Base-by-base conservation (phyloP, 1,284 basidiomycete genomes). In the Ceratobasidium sp. region DNA sequence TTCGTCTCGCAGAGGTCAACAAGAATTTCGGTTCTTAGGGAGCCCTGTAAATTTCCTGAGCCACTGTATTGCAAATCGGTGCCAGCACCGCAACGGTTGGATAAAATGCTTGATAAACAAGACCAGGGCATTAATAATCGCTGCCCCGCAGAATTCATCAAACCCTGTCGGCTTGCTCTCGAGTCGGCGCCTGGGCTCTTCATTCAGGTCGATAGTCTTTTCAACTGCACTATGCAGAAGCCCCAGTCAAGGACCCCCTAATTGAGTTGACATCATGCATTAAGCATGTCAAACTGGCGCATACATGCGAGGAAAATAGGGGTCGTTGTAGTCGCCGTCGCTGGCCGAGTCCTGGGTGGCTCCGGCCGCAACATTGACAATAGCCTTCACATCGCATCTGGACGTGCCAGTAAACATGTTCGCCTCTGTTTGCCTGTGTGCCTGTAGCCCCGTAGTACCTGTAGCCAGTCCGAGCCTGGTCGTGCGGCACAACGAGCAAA, bases 31-130 rank as follows among this genome's bases (percentile, higher is more conserved):
- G n/a, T 48, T 48, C 46, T 22, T 5, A n/a, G 19, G 46, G 8
- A 48, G 46, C 6, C 39, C 46, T 48, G n/a, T 5, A 16, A 48
- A 48, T 9, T 48, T 48, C n/a, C n/a, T n/a, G n/a, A n/a, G 46
- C 6, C 46, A n/a, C 9, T 48, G 16, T 48, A 48, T 48, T 48
- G 46, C 46, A 48, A 48, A 48, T 22, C 16, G 19, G 46, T 48
- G n/a, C 46, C 46, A 48, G 5, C 5, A 22, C 16, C 39, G 39
- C 39, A 41, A 14, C 53, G 8, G 29, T 29, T 54, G 58, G 39
- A 69, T 69, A 9, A 53, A 69, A 53, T 69, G 58, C 48, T 69
- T 58, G 29, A 69, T 58, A 37, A 58, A 69, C 51, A 69, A 41
- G 9, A 48, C 56, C 0, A 71, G 41, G 19, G 68, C 68, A 14